Percentiles rank a stretch among this genome's conserved stretches.
Evolutionary conservation across 192 early-diverging fungal species (phyloP).

Genomic region (Mortierella alpina): DNA sequence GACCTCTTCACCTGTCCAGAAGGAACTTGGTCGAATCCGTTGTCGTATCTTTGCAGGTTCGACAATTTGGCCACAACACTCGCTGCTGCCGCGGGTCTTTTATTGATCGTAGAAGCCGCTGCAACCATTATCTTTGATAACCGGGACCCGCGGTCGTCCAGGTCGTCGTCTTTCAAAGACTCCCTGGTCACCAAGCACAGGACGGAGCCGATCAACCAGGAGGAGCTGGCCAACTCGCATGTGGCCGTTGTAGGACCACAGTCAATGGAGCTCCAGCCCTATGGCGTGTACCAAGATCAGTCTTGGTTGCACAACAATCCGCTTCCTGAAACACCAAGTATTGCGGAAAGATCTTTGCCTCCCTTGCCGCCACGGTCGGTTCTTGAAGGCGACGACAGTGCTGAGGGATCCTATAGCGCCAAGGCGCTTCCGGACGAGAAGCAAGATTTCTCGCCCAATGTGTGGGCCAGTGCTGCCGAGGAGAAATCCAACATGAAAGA

Average conservation of each 20-base stretch:
- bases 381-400: too few species aligned
- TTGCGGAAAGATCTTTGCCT: too few species aligned
- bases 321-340: too few species aligned
- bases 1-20: slow-evolving; percentile 26
- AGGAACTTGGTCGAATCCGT: not conserved
- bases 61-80: slow-evolving; percentile 2
- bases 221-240: too few species aligned
- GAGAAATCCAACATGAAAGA: too few species aligned
- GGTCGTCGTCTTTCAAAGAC: not conserved
- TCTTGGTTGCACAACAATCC: not conserved
- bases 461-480: too few species aligned
- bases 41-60: slow-evolving; percentile 18
- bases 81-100: not conserved
- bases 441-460: too few species aligned
- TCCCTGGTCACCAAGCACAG: too few species aligned
- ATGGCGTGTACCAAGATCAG: not conserved
- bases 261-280: not conserved
- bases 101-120: slow-evolving; percentile 13
- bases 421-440: too few species aligned
- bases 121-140: slow-evolving; percentile 13
- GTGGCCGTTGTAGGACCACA: not conserved
- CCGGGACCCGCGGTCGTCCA: not conserved
- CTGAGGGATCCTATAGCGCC: too few species aligned
- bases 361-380: too few species aligned
- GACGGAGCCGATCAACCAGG: too few species aligned